Conservation (phyloP, 2,329 filamentous ascomycete genomes). For the Fusarium secorum region DNA sequence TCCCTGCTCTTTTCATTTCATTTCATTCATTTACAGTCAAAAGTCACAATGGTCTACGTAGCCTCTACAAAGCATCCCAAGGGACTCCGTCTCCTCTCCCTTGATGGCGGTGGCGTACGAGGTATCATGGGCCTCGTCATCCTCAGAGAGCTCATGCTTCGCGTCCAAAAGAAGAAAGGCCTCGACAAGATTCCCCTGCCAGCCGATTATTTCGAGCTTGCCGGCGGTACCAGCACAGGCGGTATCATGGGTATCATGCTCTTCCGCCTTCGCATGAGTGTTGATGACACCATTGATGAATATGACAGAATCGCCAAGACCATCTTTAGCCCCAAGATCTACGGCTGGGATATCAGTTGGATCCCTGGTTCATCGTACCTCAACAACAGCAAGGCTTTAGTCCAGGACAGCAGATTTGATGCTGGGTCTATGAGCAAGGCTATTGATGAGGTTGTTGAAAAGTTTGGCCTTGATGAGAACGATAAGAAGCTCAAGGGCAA, state of each 20-base stretch:
- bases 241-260: constrained; percentile 34
- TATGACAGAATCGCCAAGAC: constrained; percentile 27
- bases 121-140: constrained; percentile 15
- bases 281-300: constrained; percentile 19
- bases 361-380: constrained; percentile 1
- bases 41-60: neutral
- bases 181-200: neutral
- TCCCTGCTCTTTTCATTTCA: fast-evolving
- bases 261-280: constrained; percentile 32
- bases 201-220: constrained; percentile 29
- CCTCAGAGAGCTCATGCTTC: constrained; percentile 7
- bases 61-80: neutral
- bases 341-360: constrained; percentile 18
- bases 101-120: constrained; percentile 6
- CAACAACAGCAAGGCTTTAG: constrained; percentile 24
- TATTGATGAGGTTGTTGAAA: constrained; percentile 19
- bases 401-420: constrained; percentile 27
- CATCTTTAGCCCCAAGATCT: constrained; percentile 29
- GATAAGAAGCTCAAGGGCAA: constrained; percentile 26
- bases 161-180: neutral
- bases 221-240: constrained; percentile 26
- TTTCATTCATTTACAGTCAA: neutral
- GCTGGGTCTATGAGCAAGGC: constrained; percentile 12
- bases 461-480: constrained; percentile 24
- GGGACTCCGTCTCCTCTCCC: neutral